Evolutionary conservation across 768 basidiomycete genomes (phyloP).

Genomic region (Roridomyces roridus): DNA sequence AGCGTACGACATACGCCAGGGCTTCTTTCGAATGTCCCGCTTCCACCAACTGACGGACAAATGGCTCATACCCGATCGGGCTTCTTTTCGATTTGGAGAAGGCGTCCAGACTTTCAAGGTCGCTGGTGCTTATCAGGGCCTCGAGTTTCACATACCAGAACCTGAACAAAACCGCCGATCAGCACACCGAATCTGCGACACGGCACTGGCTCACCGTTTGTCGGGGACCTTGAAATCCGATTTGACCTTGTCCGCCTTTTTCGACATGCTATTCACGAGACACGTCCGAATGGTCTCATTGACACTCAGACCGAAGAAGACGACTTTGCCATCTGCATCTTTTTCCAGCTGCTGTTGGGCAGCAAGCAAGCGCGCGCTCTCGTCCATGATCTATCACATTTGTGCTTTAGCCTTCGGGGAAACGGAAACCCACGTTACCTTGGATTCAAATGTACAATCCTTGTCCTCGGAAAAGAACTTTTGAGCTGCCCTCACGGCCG

Average conservation of each 20-base stretch:
- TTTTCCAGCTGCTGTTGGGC: conserved; percentile 89
- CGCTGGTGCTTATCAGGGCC: conserved; percentile 76
- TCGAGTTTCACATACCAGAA: conserved; percentile 95
- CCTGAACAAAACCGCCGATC: conserved; percentile 44
- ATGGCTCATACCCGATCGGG: conserved; percentile 95
- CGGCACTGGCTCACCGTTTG: conserved; percentile 68
- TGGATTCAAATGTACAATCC: conserved; percentile 88
- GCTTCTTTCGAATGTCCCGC: conserved; percentile 82
- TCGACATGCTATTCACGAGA: conserved; percentile 78
- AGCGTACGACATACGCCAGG: conserved; percentile 75
- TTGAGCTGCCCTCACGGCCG: conserved; percentile 79
- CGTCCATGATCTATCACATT: conserved; percentile 83
- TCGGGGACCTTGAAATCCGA: conserved; percentile 94
- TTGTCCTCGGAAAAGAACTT: conserved; percentile 97
- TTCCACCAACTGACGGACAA: conserved; percentile 79
- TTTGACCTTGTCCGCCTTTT: conserved; percentile 88
- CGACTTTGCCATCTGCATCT: conserved; percentile 78
- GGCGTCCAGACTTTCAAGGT: conserved; percentile 86
- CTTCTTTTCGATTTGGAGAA: conserved; percentile 89
- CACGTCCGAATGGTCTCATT: conserved; percentile 87
- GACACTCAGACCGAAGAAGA: conserved; percentile 83
- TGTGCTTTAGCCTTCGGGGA: neutral
- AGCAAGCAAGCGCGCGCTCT: conserved; percentile 74
- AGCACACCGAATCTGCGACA: neutral
- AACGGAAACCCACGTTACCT: conserved; percentile 53